Evolutionary conservation across 2,329 filamentous ascomycete genomes (phyloP), one percentile per base, ranked within the genome.

Genomic region (Pezicula neosporulosa): DNA sequence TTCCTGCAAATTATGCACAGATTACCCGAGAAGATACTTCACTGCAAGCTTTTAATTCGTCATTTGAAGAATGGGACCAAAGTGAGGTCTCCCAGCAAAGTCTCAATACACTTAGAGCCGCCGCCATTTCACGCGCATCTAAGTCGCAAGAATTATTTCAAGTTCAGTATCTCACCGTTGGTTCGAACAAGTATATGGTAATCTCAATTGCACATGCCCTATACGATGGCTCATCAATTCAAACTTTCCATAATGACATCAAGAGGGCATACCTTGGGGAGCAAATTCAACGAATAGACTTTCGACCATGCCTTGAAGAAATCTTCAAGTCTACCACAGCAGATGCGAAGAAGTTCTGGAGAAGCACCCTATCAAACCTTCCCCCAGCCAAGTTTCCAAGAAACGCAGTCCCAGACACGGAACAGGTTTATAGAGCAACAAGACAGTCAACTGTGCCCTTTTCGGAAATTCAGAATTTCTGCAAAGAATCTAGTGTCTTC

Each of bases 191-290:
- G 27, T 81, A 77, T 50, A 56, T 85, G 1, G 63, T 85, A 4
- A 66, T 97, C 1, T 92, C 90, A 0, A 83, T 96, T 37, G 80
- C 91, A 0, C 92, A 97, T 68, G 90, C 91, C 1, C 75, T 96
- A 18, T 97, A 97, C 58, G 92, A 97, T 63, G 92, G 92, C 1
- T 91, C 86, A 81, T 96, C 91, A 3, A 77, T 97, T 12, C 74
- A 76, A 3, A 71, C 95, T 15, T 68, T 97, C 1, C 90, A 94
- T 60, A 73, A 78, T 41, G 84, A 94, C 61, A 77, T 96, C 1
- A 68, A 76, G 15, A 72, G 68, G n/a, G 82, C 85, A 2, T 96
- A 95, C 56, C 44, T 72, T 4, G 72, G 72, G 4, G 56, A 65
- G 0, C 65, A 72, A 10, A 56, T 60, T 3, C 36, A 66, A 1